These are phyloP conservation scores for Trichoderma koningii DNA, from an alignment of 2,329 filamentous ascomycete species.

Conservation along the genomic window DNA sequence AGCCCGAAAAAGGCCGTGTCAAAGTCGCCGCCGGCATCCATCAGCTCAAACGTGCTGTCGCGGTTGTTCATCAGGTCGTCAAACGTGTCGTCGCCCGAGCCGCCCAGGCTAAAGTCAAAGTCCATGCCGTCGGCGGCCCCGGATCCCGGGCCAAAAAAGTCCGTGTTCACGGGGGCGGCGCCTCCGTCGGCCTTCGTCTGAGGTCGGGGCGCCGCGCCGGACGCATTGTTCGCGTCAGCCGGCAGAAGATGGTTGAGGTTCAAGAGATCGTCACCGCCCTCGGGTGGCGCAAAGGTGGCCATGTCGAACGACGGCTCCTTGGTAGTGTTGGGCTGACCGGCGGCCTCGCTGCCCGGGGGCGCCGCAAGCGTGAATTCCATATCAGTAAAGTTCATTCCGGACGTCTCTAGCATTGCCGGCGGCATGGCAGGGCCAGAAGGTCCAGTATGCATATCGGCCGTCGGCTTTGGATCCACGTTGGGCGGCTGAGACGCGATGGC, in stretches of 20 bases:
- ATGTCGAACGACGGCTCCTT: constrained; percentile 50
- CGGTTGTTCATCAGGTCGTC: constrained; percentile 53
- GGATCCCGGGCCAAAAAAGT: constrained; percentile 50
- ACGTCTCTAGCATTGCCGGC: constrained; percentile 28
- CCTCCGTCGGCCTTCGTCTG: constrained; percentile 33
- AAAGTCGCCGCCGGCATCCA: constrained; percentile 49
- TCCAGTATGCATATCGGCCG: constrained; percentile 34
- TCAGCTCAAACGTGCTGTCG: constrained; percentile 44
- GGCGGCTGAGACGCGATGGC: constrained; percentile 37
- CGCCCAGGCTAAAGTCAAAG: constrained; percentile 38
- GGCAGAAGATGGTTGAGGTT: constrained; percentile 40
- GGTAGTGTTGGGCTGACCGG: constrained; percentile 33
- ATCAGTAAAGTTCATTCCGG: constrained; percentile 56
- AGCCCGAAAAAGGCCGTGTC: constrained; percentile 52
- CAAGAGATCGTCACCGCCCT: constrained; percentile 38
- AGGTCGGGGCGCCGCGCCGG: background rate
- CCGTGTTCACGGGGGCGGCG: constrained; percentile 42
- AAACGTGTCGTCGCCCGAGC: constrained; percentile 46
- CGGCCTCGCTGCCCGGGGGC: constrained; percentile 41
- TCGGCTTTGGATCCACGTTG: constrained; percentile 34
- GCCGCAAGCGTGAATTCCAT: constrained; percentile 59
- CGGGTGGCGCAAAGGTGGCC: constrained; percentile 45
- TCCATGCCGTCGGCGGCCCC: constrained; percentile 45
- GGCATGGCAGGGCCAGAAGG: constrained; percentile 29
- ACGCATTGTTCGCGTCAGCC: constrained; percentile 25